Percentiles rank a stretch among this genome's conserved stretches.
These are phyloP conservation scores for Trametes meyenii DNA, from an alignment of 768 basidiomycete genomes.

Conservation along the genomic window DNA sequence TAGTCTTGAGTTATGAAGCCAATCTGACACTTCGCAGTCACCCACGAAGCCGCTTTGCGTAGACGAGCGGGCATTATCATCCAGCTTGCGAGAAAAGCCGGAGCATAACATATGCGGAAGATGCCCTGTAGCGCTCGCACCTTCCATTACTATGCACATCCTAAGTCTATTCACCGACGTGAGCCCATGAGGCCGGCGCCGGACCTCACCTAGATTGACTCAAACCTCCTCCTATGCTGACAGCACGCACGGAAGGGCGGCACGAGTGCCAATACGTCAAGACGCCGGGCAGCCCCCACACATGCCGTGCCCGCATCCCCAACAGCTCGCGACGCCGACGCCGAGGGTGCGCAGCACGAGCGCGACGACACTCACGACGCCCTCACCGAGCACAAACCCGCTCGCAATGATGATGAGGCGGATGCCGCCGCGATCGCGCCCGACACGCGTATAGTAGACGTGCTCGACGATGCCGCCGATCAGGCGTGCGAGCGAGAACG, in stretches of 20 bases:
- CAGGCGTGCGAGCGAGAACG: conserved; percentile 89
- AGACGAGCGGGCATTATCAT: too few species aligned
- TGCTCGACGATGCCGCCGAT: conserved; percentile 86
- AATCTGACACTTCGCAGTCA: too few species aligned
- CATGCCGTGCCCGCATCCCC: conserved; percentile 79
- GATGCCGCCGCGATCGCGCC: conserved; percentile 59
- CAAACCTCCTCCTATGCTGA: background rate
- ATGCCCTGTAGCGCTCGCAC: background rate
- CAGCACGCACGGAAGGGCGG: background rate
- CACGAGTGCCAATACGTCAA: background rate
- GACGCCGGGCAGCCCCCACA: conserved; percentile 65
- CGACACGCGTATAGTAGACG: conserved; percentile 52
- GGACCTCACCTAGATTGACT: background rate
- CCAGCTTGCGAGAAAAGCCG: background rate
- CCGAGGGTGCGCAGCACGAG: conserved; percentile 76
- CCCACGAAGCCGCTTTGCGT: too few species aligned
- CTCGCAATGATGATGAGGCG: conserved; percentile 85
- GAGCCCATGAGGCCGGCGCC: background rate
- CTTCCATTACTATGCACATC: conserved; percentile 1
- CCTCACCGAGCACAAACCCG: conserved; percentile 96
- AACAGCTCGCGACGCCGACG: conserved; percentile 77
- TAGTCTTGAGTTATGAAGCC: too few species aligned
- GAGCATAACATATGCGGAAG: background rate
- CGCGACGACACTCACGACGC: conserved; percentile 82
- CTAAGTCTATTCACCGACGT: background rate